phyloP scores from a whole-genome alignment of 768 basidiomycete genomes.

The Podaxis carcinomalis region DNA sequence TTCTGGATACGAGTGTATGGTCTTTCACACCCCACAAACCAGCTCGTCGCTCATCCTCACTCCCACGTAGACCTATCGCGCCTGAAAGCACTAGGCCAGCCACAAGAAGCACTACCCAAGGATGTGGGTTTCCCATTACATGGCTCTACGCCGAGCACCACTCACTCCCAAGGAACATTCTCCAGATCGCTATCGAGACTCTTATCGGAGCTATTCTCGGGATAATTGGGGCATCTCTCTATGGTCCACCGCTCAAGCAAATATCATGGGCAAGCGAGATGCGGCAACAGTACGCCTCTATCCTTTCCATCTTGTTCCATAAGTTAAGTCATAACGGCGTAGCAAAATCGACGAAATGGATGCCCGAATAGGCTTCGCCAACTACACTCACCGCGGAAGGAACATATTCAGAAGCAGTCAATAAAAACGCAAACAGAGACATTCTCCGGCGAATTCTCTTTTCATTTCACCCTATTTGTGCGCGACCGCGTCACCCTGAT shows the following conservation, averaged over 20 bases:
- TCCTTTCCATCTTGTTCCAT: conserved; percentile 7
- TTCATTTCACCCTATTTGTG: conserved; percentile 2
- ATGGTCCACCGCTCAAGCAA: conserved; percentile 65
- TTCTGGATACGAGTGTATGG: conserved; percentile 77
- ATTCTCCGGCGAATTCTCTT: neutral
- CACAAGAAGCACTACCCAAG: conserved; percentile 60
- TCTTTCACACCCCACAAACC: neutral
- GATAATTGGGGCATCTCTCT: conserved; percentile 68
- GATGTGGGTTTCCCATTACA: conserved; percentile 39
- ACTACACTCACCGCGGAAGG: conserved; percentile 56
- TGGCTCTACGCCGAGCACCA: neutral
- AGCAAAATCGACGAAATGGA: conserved; percentile 79
- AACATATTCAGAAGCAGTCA: conserved; percentile 23
- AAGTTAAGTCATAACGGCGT: conserved; percentile 3
- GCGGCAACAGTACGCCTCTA: conserved; percentile 58
- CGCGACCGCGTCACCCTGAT: neutral
- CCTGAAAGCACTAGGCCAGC: conserved; percentile 69
- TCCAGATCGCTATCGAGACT: conserved; percentile 66
- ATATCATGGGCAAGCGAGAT: conserved; percentile 91
- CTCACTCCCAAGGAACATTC: neutral
- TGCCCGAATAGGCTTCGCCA: conserved; percentile 59
- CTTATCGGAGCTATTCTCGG: conserved; percentile 62
- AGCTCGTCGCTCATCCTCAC: conserved; percentile 1
- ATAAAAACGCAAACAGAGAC: conserved; percentile 1
- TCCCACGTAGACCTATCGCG: conserved; percentile 61